A percentile compares a stretch with the other conserved stretches of the same genome.
Evolutionary conservation across 208 protist genomes (phyloP).

Genomic region (Leptomonas seymouri): DNA sequence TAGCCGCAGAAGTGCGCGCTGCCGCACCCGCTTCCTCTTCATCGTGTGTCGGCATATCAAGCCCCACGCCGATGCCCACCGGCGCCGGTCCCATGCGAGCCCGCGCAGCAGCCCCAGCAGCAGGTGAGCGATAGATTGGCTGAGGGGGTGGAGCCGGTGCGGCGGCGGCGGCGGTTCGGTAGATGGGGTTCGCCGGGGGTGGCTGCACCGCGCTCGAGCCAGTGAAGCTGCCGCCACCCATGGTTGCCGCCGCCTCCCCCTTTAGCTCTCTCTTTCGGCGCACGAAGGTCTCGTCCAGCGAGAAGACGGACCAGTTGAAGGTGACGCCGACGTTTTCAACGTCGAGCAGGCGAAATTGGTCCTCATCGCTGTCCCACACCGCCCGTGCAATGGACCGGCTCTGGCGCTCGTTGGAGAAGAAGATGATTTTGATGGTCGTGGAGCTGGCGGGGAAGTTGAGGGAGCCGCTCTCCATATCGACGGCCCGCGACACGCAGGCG

Average conservation of each 20-base stretch:
- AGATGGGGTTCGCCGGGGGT: not conserved
- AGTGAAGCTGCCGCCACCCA: not conserved
- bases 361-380: slow-evolving; percentile 76
- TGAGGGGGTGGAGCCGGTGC: not conserved
- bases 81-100: slow-evolving; percentile 23
- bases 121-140: slow-evolving; percentile 9
- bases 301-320: slow-evolving; percentile 88
- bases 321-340: slow-evolving; percentile 83
- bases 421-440: slow-evolving; percentile 79
- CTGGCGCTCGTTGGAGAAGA: slow-evolving; percentile 86
- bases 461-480: slow-evolving; percentile 76
- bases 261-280: slow-evolving; percentile 21
- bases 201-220: not conserved
- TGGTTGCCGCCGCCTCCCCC: slow-evolving; percentile 1
- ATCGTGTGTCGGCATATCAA: not conserved
- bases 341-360: slow-evolving; percentile 79
- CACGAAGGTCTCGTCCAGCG: slow-evolving; percentile 73
- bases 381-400: slow-evolving; percentile 74
- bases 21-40: not conserved
- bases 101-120: not conserved
- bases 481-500: slow-evolving; percentile 75
- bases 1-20: not conserved
- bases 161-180: not conserved
- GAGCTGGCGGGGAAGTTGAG: slow-evolving; percentile 68
- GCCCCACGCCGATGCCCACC: slow-evolving; percentile 22